Evolutionary conservation across 2,329 filamentous ascomycete genomes (phyloP), one percentile per base, ranked within the genome.

Genomic region (Venturia nashicola): DNA sequence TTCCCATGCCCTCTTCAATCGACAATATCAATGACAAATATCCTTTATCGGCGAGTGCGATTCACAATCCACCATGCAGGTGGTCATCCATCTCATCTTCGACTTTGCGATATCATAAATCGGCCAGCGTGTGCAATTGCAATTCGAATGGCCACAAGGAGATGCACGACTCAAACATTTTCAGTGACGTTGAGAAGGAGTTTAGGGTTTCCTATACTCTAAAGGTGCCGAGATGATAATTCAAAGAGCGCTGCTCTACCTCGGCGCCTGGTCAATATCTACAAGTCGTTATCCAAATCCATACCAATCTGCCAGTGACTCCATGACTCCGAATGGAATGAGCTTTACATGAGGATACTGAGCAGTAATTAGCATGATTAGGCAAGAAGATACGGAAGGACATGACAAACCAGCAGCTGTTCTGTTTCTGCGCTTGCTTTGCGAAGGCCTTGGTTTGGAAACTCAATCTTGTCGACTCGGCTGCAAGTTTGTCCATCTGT

Each of bases 371-470:
- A 57, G 51, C 51, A 36, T 36, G 27, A 9, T 57, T 20, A 27
- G 32, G 14, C 8, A 57, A 20, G 14, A 36, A 27, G 1, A 27
- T 16, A 51, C 20, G 9, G 46, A 32, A 1, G 34, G 69, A 83
- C 80, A 83, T 84, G 61, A 84, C 75, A 55, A 77, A 72, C 70
- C 82, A 85, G 75, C 82, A 85, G 27, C 80, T 82, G 70, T 85
- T 85, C 72, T 84, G 82, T 74, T 84, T 84, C 76, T 84, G 84
- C 32, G 82, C 82, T 75, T 83, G 82, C 51, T 82, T 91, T 76
- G 97, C 97, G 76, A 99, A 99, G 88, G 95, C 93, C 83, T 96
- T 97, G 79, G 91, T 96, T 81, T 94, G 89, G 61, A 86, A 84
- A 76, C 90, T 96, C 71, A 99, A 77, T 14, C 87, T 90, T 70